A percentile compares a stretch with the other conserved stretches of the same genome.
phyloP scores from a whole-genome alignment of 345 rosid genomes.

The Pistacia vera region DNA sequence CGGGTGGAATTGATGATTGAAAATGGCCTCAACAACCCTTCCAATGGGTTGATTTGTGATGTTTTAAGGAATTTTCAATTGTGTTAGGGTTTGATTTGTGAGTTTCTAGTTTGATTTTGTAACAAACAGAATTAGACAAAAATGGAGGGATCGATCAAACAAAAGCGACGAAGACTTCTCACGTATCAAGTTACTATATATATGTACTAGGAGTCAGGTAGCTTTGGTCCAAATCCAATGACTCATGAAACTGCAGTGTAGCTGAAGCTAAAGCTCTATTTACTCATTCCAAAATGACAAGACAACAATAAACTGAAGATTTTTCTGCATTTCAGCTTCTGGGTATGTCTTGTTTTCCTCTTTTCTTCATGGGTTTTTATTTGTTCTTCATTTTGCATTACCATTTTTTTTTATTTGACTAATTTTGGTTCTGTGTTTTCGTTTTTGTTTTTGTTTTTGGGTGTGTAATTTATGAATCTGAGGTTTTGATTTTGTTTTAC shows the following conservation, averaged over 20 bases:
- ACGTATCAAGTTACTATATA: not conserved
- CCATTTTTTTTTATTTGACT: not conserved
- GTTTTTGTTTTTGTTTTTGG: not conserved
- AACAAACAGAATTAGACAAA: too few species aligned
- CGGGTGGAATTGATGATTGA: too few species aligned
- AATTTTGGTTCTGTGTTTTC: too few species aligned
- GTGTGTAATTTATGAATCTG: not conserved
- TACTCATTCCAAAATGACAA: not conserved
- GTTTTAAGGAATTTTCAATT: too few species aligned
- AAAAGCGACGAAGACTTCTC: too few species aligned
- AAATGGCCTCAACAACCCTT: too few species aligned
- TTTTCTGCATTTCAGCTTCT: slow-evolving; percentile 28
- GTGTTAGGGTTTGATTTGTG: too few species aligned
- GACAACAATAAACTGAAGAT: slow-evolving; percentile 11
- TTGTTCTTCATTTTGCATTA: slow-evolving; percentile 17
- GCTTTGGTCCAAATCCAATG: not conserved
- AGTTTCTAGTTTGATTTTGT: too few species aligned
- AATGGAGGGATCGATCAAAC: not conserved
- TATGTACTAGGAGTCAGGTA: not conserved
- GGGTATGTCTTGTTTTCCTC: slow-evolving; percentile 37
- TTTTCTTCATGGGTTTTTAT: slow-evolving; percentile 19
- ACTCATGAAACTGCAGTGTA: not conserved
- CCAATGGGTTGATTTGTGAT: too few species aligned
- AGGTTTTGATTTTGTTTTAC: not conserved
- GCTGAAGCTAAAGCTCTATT: not conserved